Evolutionary conservation across 2,329 filamentous ascomycete species (phyloP).

Genomic region (Fonsecaea erecta): DNA sequence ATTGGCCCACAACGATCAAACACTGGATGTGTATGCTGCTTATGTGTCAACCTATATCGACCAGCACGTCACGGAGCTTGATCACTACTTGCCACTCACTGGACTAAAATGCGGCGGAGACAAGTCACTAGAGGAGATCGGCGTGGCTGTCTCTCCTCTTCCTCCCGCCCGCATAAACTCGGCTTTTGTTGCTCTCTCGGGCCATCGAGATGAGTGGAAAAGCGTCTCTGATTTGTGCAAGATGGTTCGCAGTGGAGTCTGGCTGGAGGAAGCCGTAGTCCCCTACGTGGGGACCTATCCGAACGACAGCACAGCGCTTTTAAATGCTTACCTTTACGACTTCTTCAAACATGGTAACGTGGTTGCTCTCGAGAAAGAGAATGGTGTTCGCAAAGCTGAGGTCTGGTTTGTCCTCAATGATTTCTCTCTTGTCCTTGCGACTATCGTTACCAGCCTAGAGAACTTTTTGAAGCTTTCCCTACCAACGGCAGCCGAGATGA

Average conservation of each 20-base stretch:
- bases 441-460: not conserved
- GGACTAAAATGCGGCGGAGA: not conserved
- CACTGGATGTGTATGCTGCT: not conserved
- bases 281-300: not conserved
- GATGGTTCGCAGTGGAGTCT: conserved; percentile 2
- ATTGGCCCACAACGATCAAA: not conserved
- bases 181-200: not conserved
- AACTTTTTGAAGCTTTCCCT: not conserved
- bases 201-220: conserved; percentile 1
- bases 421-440: not conserved
- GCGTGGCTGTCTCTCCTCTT: not conserved
- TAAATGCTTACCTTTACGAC: not conserved
- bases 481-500: not conserved
- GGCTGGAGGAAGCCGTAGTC: not conserved
- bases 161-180: not conserved
- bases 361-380: not conserved
- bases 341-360: conserved; percentile 2
- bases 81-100: not conserved
- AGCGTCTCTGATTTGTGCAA: not conserved
- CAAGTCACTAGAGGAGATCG: not conserved
- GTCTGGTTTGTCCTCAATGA: not conserved
- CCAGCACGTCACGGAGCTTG: not conserved
- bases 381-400: not conserved
- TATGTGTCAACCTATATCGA: conserved; percentile 1
- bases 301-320: not conserved